phyloP scores from a whole-genome alignment of 208 protist species.

The Novymonas esmeraldas region DNA sequence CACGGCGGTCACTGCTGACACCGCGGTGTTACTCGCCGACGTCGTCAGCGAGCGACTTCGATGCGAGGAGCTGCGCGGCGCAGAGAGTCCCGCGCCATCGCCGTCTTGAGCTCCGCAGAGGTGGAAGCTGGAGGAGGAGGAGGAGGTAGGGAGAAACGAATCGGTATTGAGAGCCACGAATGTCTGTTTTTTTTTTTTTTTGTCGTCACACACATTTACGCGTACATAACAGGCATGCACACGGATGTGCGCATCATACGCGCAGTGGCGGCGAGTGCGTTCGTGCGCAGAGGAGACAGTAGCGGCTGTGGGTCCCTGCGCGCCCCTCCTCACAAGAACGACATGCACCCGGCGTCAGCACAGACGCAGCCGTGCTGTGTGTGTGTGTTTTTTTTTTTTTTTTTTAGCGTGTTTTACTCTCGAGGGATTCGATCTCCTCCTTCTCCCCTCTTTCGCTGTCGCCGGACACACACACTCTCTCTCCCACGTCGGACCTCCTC shows the following conservation, averaged over 20 bases:
- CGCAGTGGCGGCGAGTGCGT: background rate
- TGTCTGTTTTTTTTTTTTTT: conserved; percentile 9
- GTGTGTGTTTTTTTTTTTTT: background rate
- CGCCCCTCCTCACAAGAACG: background rate
- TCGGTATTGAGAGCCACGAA: no score
- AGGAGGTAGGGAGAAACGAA: no score
- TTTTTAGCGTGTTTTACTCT: background rate
- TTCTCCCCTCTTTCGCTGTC: background rate
- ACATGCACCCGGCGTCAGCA: background rate
- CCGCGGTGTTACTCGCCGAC: conserved; percentile 32
- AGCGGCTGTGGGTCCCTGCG: background rate
- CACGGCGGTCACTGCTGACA: conserved; percentile 11
- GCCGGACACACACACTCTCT: background rate
- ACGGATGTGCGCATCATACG: background rate
- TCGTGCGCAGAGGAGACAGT: background rate
- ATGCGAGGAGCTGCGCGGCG: conserved; percentile 26
- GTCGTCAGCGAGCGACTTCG: conserved; percentile 38
- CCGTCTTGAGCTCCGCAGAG: background rate
- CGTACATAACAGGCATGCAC: no score
- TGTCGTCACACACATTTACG: background rate
- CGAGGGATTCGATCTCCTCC: background rate
- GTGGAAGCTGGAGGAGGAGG: no score
- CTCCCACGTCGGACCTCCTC: no score
- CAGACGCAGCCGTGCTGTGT: background rate
- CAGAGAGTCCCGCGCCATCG: background rate